Evolutionary conservation across 768 basidiomycete genomes (phyloP).

Genomic region (Suillus subalutaceus): DNA sequence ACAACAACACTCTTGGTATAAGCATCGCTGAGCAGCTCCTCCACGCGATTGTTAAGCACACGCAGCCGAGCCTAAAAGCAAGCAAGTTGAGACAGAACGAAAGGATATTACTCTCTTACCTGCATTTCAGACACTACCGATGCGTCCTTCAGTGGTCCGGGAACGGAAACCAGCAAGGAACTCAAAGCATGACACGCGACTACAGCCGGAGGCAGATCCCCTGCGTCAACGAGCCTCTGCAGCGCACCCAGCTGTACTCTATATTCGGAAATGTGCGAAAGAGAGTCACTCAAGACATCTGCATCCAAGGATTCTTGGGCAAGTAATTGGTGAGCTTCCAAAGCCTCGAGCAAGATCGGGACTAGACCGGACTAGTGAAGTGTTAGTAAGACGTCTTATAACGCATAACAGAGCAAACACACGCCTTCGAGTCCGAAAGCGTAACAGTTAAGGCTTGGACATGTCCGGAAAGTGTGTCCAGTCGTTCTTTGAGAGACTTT

Average conservation of each 20-base stretch:
- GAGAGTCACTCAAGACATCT: slow-evolving; percentile 47
- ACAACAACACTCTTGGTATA: slow-evolving; percentile 61
- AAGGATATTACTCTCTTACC: slow-evolving; percentile 41
- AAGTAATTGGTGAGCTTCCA: slow-evolving; percentile 63
- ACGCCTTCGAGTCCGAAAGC: slow-evolving; percentile 65
- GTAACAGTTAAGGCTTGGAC: slow-evolving; percentile 53
- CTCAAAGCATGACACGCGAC: slow-evolving; percentile 45
- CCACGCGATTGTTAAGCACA: slow-evolving; percentile 56
- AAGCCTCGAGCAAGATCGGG: slow-evolving; percentile 54
- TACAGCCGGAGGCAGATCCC: slow-evolving; percentile 68
- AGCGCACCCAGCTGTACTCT: slow-evolving; percentile 49
- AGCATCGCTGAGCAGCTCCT: slow-evolving; percentile 74
- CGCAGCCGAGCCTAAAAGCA: slow-evolving; percentile 53
- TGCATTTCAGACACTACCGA: slow-evolving; percentile 57
- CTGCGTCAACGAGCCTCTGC: slow-evolving; percentile 49
- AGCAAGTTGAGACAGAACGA: slow-evolving; percentile 8
- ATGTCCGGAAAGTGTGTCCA: slow-evolving; percentile 51
- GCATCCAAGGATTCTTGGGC: slow-evolving; percentile 66
- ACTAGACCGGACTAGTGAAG: slow-evolving; percentile 65
- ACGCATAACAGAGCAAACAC: slow-evolving; percentile 14
- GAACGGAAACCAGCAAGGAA: slow-evolving; percentile 47
- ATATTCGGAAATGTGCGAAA: slow-evolving; percentile 60
- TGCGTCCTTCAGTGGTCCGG: slow-evolving; percentile 53
- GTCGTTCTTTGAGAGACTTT: slow-evolving; percentile 62
- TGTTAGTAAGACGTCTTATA: slow-evolving; percentile 17